phyloP scores from a whole-genome alignment of 2,329 filamentous ascomycete genomes.

The Verticillium tricorpus region DNA sequence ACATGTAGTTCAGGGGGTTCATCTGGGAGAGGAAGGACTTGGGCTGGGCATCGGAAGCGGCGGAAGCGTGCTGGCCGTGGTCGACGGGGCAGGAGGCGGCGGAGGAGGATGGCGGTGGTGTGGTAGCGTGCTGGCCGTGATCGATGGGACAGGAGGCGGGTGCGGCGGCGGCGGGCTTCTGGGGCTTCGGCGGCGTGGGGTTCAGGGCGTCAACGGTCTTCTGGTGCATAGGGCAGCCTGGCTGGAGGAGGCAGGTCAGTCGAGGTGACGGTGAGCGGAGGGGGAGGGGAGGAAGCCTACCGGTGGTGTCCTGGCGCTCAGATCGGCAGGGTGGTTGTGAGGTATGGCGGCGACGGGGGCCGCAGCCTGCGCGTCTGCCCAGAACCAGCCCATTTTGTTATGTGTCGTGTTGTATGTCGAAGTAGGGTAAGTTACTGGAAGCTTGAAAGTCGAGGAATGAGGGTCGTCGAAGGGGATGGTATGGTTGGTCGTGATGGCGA shows the following conservation, averaged over 20 bases:
- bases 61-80: conserved; percentile 27
- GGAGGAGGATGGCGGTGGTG: conserved; percentile 31
- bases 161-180: conserved; percentile 15
- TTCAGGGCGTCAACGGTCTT: conserved; percentile 44
- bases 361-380: conserved; percentile 44
- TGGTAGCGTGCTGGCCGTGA: conserved; percentile 17
- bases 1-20: conserved; percentile 91
- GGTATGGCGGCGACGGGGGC: conserved; percentile 13
- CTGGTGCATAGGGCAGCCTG: conserved; percentile 55
- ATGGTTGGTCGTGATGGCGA: neutral
- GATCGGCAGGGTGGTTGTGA: conserved; percentile 17
- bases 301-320: conserved; percentile 26
- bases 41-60: conserved; percentile 23
- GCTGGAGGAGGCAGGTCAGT: conserved; percentile 27
- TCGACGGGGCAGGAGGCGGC: conserved; percentile 44
- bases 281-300: conserved; percentile 23
- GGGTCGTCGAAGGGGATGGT: neutral
- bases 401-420: neutral
- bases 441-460: neutral
- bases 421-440: neutral
- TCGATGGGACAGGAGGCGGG: conserved; percentile 26
- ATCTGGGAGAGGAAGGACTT: conserved; percentile 50
- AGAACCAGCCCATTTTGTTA: conserved; percentile 57
- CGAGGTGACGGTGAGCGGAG: neutral
- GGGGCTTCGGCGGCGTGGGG: conserved; percentile 15